Conservation (phyloP, 1,284 basidiomycete species). For the Sanguinoderma infundibulare region DNA sequence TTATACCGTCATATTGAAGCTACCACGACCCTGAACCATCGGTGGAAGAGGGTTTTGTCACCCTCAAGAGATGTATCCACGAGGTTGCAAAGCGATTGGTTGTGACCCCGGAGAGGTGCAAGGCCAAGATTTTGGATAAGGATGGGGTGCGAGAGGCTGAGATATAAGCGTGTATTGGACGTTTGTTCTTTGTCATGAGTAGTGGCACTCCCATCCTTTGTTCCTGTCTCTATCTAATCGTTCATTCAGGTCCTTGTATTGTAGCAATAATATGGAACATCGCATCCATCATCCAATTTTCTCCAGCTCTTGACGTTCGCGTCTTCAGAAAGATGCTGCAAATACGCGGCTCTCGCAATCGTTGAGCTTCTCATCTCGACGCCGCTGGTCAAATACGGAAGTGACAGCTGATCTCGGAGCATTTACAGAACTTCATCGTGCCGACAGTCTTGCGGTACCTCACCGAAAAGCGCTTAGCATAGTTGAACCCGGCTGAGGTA, state of each 20-base stretch:
- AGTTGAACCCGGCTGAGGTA: no score
- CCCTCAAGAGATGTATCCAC: slow-evolving; percentile 85
- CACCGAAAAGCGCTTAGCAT: not conserved
- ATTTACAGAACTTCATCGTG: not conserved
- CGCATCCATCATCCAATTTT: not conserved
- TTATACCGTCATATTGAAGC: slow-evolving; percentile 39
- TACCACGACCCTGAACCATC: slow-evolving; percentile 86
- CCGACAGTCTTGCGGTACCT: not conserved
- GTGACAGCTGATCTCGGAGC: not conserved
- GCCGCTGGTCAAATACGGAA: not conserved
- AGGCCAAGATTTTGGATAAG: slow-evolving; percentile 90
- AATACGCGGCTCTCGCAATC: not conserved
- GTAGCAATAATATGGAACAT: not conserved
- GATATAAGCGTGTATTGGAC: slow-evolving; percentile 43
- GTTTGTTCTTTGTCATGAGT: slow-evolving; percentile 11
- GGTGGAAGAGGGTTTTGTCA: slow-evolving; percentile 85
- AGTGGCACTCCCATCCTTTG: not conserved
- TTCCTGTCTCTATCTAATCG: not conserved
- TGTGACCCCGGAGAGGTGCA: slow-evolving; percentile 83
- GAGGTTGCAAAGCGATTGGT: slow-evolving; percentile 89
- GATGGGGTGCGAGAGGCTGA: slow-evolving; percentile 85
- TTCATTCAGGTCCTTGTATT: not conserved
- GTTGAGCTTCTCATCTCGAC: not conserved
- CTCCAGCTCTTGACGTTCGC: not conserved
- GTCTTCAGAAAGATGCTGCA: not conserved